Percentiles rank a stretch among this genome's conserved stretches.
These are phyloP conservation scores for Phanerodontia chrysosporium DNA, from an alignment of 768 basidiomycete genomes.

Conservation along the genomic window DNA sequence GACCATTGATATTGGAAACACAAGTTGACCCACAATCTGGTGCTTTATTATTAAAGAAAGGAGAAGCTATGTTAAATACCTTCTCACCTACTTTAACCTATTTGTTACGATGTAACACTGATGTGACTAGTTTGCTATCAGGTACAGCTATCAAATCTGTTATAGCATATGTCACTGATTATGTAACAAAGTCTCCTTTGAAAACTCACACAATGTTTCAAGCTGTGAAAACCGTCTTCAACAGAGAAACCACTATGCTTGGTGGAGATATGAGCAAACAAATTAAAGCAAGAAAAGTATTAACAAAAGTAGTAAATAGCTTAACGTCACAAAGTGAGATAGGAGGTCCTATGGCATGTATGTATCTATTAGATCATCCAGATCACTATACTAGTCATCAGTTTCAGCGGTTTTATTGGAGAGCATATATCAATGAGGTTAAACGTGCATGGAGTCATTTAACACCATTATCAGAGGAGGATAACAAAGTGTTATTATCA, in stretches of 20 bases:
- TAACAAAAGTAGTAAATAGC: slow-evolving; percentile 8
- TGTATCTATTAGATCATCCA: slow-evolving; percentile 3
- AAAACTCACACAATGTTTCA: slow-evolving; percentile 38
- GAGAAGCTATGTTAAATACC: slow-evolving; percentile 35
- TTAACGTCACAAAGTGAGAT: slow-evolving; percentile 2
- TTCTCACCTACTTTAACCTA: slow-evolving; percentile 29
- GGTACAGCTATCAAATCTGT: slow-evolving; percentile 38
- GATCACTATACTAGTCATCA: slow-evolving; percentile 11
- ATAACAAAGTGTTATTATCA: background rate
- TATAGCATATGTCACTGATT: slow-evolving; percentile 37
- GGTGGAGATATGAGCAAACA: background rate
- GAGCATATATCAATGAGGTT: background rate
- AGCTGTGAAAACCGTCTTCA: slow-evolving; percentile 21
- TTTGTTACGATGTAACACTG: slow-evolving; percentile 34
- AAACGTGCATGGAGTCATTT: background rate
- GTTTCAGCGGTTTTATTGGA: slow-evolving; percentile 9
- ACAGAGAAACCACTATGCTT: slow-evolving; percentile 20
- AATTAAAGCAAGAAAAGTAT: slow-evolving; percentile 10
- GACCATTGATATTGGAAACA: slow-evolving; percentile 21
- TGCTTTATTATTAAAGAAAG: slow-evolving; percentile 24
- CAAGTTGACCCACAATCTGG: slow-evolving; percentile 27
- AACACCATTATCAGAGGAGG: background rate
- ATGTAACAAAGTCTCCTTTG: slow-evolving; percentile 37
- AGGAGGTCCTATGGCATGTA: slow-evolving; percentile 1
- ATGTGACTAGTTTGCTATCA: slow-evolving; percentile 34